Conservation (phyloP, 345 rosid species). For the Eucalyptus decipiens region DNA sequence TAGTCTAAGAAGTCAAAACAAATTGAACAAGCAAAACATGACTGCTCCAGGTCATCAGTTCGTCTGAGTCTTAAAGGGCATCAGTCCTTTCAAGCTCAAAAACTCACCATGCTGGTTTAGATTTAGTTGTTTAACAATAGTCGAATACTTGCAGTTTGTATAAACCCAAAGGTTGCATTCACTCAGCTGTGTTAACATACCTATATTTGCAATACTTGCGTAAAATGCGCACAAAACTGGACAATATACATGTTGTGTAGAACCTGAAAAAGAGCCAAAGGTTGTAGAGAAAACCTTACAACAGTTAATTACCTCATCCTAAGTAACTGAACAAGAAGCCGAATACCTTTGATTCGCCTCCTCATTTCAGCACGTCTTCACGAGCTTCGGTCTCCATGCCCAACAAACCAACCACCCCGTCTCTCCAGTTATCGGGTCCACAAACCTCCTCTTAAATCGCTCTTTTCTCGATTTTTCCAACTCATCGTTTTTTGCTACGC, state of each 20-base stretch:
- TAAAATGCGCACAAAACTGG: not conserved
- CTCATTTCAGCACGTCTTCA: not conserved
- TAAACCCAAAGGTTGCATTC: not conserved
- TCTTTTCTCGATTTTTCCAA: conserved; percentile 29
- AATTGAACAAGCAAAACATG: not conserved
- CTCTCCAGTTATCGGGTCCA: conserved; percentile 29
- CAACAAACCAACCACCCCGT: conserved; percentile 40
- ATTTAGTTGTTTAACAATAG: not conserved
- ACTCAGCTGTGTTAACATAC: not conserved
- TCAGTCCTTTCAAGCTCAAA: not conserved
- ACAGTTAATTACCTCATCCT: not conserved
- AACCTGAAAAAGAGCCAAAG: not conserved
- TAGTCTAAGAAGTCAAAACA: not conserved
- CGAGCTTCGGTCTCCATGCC: conserved; percentile 38
- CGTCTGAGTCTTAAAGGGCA: not conserved
- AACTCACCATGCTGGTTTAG: not conserved
- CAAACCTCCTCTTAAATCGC: conserved; percentile 33
- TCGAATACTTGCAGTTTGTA: not conserved
- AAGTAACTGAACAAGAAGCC: not conserved
- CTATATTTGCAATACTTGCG: not conserved
- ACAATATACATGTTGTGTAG: not conserved
- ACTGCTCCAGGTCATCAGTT: not conserved
- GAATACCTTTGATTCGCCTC: not conserved
- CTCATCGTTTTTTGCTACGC: conserved; percentile 9
- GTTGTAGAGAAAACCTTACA: not conserved